A percentile compares a stretch with the other conserved stretches of the same genome.
These are phyloP conservation scores for Brassica incana DNA, from an alignment of 345 rosid genomes.

Conservation along the genomic window DNA sequence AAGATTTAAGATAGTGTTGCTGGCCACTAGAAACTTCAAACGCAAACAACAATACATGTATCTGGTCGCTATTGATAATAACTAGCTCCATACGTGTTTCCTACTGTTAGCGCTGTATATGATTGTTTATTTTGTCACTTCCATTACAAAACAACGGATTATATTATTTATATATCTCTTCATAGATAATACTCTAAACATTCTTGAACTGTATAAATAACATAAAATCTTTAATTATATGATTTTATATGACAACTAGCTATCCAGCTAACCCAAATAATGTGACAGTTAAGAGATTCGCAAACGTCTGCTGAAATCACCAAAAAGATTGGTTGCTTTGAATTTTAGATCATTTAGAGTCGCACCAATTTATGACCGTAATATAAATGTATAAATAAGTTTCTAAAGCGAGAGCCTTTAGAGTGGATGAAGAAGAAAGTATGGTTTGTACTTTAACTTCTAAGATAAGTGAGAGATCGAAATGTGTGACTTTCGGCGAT, in stretches of 20 bases:
- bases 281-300: constrained; percentile 23
- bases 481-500: constrained; percentile 35
- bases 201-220: background rate
- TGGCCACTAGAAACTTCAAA: background rate
- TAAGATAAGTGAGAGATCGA: constrained; percentile 10
- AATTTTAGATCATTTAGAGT: constrained; percentile 15
- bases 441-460: constrained; percentile 20
- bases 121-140: too few species aligned
- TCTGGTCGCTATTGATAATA: background rate
- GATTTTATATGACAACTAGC: constrained; percentile 23
- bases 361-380: constrained; percentile 7
- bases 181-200: background rate
- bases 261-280: constrained; percentile 28
- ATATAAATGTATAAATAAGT: background rate
- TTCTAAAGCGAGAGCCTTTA: background rate
- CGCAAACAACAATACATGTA: background rate
- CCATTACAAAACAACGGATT: background rate
- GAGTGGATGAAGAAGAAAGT: constrained; percentile 20
- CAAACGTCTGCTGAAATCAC: constrained; percentile 22
- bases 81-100: background rate
- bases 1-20: background rate
- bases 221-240: background rate
- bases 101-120: too few species aligned
- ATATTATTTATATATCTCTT: background rate
- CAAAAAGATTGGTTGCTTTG: constrained; percentile 27